These are phyloP conservation scores for Exobasidium cylindrosporum DNA, from an alignment of 1,284 basidiomycete species.

Conservation along the genomic window DNA sequence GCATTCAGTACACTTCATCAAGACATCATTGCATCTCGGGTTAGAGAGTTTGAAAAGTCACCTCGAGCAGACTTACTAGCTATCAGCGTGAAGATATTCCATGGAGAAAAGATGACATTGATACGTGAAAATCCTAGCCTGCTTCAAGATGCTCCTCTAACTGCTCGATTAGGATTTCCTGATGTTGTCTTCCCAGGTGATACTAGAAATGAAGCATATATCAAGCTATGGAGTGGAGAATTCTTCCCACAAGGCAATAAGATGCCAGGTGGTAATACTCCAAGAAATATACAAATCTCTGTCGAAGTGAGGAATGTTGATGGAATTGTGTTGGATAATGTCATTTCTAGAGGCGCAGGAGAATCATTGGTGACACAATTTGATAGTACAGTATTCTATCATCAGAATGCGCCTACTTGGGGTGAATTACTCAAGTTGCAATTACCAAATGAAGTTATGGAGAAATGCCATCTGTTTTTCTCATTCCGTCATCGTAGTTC, in stretches of 20 bases:
- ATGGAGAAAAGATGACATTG: conserved; percentile 73
- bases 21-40: conserved; percentile 79
- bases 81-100: conserved; percentile 84
- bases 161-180: conserved; percentile 87
- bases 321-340: conserved; percentile 70
- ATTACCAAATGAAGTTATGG: conserved; percentile 68
- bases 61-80: conserved; percentile 80
- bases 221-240: conserved; percentile 61
- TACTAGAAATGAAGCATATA: conserved; percentile 86
- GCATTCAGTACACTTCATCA: conserved; percentile 91
- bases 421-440: conserved; percentile 87
- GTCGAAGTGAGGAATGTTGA: conserved; percentile 78
- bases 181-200: conserved; percentile 94
- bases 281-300: conserved; percentile 77
- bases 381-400: conserved; percentile 71
- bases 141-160: conserved; percentile 76
- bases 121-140: conserved; percentile 80
- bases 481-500: conserved; percentile 78
- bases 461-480: conserved; percentile 88
- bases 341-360: conserved; percentile 79
- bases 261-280: conserved; percentile 33
- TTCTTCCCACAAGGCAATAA: conserved; percentile 43
- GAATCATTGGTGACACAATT: conserved; percentile 77
- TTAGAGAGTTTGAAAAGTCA: conserved; percentile 79
- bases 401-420: conserved; percentile 68